Conservation (phyloP, 2,329 filamentous ascomycete genomes). For the Alternaria postmessia region DNA sequence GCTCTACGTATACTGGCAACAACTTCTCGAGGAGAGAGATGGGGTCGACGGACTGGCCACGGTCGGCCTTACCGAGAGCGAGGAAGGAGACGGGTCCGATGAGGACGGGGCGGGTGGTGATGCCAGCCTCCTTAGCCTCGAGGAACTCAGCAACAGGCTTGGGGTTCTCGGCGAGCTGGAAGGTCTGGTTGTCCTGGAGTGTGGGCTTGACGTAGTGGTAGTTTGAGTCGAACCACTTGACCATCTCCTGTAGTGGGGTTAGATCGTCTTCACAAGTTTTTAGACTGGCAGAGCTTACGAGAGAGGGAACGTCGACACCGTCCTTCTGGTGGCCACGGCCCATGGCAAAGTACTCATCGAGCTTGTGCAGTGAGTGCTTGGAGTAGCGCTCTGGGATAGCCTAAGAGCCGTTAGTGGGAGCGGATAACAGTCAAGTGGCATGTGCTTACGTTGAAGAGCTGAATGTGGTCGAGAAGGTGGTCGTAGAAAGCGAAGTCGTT, state of each 20-base stretch:
- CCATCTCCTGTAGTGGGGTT: constrained; percentile 77
- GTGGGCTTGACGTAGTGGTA: constrained; percentile 99
- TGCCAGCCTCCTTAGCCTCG: constrained; percentile 97
- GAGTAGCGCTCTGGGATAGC: constrained; percentile 93
- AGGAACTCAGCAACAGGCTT: constrained; percentile 95
- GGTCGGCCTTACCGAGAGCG: constrained; percentile 96
- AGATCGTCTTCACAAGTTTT: constrained; percentile 14
- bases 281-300: constrained; percentile 59
- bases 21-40: constrained; percentile 95
- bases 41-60: constrained; percentile 89
- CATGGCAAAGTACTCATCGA: constrained; percentile 99
- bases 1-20: constrained; percentile 91
- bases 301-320: constrained; percentile 86
- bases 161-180: constrained; percentile 85
- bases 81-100: constrained; percentile 98
- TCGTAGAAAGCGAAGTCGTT: constrained; percentile 99
- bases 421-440: constrained; percentile 1
- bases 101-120: constrained; percentile 90
- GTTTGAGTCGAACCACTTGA: constrained; percentile 99
- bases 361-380: constrained; percentile 81
- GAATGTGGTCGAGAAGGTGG: constrained; percentile 96
- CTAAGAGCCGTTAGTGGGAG: constrained; percentile 56
- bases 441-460: constrained; percentile 86
- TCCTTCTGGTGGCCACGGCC: constrained; percentile 97
- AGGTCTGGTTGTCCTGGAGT: constrained; percentile 94